Percentiles rank a stretch among this genome's conserved stretches.
Conservation (phyloP, 2,329 filamentous ascomycete genomes). For the Pezicula neosporulosa region DNA sequence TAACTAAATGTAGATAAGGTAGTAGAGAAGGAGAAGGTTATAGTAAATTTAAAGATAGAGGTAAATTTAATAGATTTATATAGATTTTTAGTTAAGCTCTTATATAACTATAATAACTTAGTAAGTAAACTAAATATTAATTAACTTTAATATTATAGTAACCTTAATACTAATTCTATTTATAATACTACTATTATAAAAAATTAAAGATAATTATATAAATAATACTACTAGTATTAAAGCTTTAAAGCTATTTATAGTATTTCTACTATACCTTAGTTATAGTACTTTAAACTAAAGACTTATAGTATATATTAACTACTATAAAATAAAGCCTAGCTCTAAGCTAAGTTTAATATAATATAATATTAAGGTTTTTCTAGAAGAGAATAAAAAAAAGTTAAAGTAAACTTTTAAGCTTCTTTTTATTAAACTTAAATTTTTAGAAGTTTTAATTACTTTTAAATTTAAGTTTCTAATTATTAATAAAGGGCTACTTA, state of each 20-base stretch:
- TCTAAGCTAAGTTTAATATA: conserved; percentile 18
- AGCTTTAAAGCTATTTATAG: conserved; percentile 13
- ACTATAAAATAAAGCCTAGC: conserved; percentile 21
- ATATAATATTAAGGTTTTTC: conserved; percentile 24
- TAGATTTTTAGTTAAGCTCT: conserved; percentile 21
- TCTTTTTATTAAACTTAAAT: conserved; percentile 24
- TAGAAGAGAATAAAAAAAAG: conserved; percentile 22
- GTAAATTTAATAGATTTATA: conserved; percentile 22
- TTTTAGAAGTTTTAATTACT: conserved; percentile 11
- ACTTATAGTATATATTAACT: conserved; percentile 27
- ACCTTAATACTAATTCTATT: conserved; percentile 16
- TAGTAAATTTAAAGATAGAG: conserved; percentile 19
- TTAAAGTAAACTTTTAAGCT: conserved; percentile 24
- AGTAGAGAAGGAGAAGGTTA: conserved; percentile 1
- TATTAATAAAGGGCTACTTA: conserved; percentile 14
- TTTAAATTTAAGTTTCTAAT: conserved; percentile 26
- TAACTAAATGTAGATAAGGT: too few relatives aligned
- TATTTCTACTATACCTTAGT: conserved; percentile 23
- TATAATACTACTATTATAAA: conserved; percentile 21
- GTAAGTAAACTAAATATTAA: conserved; percentile 3
- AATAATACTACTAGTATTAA: conserved; percentile 12
- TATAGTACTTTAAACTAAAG: conserved; percentile 23
- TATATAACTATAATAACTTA: conserved; percentile 8
- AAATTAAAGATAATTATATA: conserved; percentile 27
- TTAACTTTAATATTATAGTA: conserved; percentile 4